Evolutionary conservation across 345 rosid genomes (phyloP).

Genomic region (Triadica sebifera): DNA sequence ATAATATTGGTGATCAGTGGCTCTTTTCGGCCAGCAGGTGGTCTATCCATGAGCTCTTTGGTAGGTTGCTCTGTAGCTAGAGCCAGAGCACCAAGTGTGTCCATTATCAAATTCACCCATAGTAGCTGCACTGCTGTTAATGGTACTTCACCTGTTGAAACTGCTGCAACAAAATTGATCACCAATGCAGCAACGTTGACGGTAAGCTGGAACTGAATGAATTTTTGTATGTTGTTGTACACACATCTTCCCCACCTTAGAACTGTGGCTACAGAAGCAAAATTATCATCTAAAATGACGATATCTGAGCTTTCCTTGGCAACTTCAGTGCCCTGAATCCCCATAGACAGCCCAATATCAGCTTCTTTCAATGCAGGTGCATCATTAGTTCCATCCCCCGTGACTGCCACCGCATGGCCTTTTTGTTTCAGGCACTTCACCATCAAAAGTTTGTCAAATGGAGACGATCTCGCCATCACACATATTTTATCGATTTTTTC

Average conservation of each 20-base stretch:
- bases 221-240: slow-evolving; percentile 69
- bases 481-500: slow-evolving; percentile 49
- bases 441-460: slow-evolving; percentile 70
- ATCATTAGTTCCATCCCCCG: slow-evolving; percentile 74
- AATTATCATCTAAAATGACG: slow-evolving; percentile 69
- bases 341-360: slow-evolving; percentile 74
- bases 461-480: slow-evolving; percentile 84
- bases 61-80: slow-evolving; percentile 69
- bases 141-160: slow-evolving; percentile 68
- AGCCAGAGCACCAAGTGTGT: slow-evolving; percentile 73
- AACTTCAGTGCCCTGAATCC: slow-evolving; percentile 73
- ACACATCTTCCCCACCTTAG: slow-evolving; percentile 81
- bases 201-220: slow-evolving; percentile 77
- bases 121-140: slow-evolving; percentile 64
- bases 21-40: slow-evolving; percentile 53
- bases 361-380: slow-evolving; percentile 81
- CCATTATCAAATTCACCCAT: slow-evolving; percentile 83
- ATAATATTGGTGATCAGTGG: slow-evolving; percentile 68
- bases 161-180: slow-evolving; percentile 69
- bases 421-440: slow-evolving; percentile 65
- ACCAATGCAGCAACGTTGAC: slow-evolving; percentile 67
- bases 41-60: slow-evolving; percentile 57
- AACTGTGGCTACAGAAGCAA: slow-evolving; percentile 60
- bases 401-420: slow-evolving; percentile 77
- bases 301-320: slow-evolving; percentile 85